Percentiles rank a stretch among this genome's conserved stretches.
phyloP scores from a whole-genome alignment of 371 early-diverging fungal genomes.

The Mortierella sp. region DNA sequence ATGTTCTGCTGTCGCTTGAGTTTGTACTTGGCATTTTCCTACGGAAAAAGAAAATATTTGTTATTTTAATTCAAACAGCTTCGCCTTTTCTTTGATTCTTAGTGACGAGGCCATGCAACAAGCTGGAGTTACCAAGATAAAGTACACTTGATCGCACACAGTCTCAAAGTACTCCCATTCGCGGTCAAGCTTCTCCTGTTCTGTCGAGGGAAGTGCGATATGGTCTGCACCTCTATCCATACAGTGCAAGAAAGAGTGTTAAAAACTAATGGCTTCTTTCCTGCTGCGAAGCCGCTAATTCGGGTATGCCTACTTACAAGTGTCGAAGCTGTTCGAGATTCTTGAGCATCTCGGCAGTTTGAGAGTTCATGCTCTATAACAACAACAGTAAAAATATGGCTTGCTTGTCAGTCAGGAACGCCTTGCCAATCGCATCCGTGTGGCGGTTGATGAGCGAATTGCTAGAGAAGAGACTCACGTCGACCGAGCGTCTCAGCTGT shows the following conservation, averaged over 20 bases:
- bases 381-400: not conserved
- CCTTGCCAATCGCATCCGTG: not conserved
- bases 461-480: conserved; percentile 20
- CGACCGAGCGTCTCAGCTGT: conserved; percentile 49
- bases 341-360: conserved; percentile 52
- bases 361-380: conserved; percentile 53
- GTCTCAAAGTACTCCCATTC: conserved; percentile 59
- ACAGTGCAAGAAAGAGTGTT: not conserved
- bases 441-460: not conserved
- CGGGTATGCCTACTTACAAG: conserved; percentile 21
- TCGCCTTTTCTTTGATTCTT: not conserved
- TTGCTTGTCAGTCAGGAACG: not conserved
- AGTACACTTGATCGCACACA: conserved; percentile 55
- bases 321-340: conserved; percentile 40
- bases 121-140: conserved; percentile 33
- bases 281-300: not conserved
- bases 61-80: not conserved
- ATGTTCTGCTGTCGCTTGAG: conserved; percentile 36
- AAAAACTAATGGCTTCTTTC: not conserved
- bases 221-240: conserved; percentile 46
- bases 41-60: not conserved
- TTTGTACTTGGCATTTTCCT: conserved; percentile 56
- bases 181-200: conserved; percentile 54
- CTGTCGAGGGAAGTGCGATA: conserved; percentile 47
- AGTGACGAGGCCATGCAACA: not conserved